phyloP scores from a whole-genome alignment of 331 rosid species.

The Rosa hybrid region DNA sequence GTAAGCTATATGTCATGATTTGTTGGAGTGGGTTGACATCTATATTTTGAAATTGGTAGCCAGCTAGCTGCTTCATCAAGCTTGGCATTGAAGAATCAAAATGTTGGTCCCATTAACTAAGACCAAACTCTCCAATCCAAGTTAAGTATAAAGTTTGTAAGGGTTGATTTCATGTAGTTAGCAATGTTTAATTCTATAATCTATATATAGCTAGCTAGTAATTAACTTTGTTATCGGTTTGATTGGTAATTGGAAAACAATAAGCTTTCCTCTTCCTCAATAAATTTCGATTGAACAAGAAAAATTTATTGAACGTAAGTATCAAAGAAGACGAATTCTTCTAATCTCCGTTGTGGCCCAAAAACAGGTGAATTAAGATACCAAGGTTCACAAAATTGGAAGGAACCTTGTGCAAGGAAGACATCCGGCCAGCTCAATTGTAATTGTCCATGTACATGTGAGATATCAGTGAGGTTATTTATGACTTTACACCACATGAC shows the following conservation, averaged over 20 bases:
- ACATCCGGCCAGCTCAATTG: not conserved
- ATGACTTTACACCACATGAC: not conserved
- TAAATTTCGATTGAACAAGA: no score
- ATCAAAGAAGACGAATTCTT: no score
- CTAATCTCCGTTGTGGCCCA: no score
- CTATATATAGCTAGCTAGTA: no score
- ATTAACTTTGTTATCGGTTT: not conserved
- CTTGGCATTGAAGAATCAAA: slow-evolving; percentile 29
- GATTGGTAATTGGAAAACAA: not conserved
- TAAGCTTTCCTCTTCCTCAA: no score
- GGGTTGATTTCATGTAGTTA: no score
- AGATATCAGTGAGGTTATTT: not conserved
- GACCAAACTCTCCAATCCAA: slow-evolving; percentile 23
- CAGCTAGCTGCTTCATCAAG: slow-evolving; percentile 29
- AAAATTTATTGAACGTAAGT: no score
- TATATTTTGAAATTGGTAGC: slow-evolving; percentile 26
- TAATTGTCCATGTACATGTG: not conserved
- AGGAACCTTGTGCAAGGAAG: not conserved
- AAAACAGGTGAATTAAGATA: no score
- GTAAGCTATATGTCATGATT: slow-evolving; percentile 47
- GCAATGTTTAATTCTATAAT: no score
- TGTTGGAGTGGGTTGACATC: slow-evolving; percentile 59
- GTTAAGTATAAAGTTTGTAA: no score
- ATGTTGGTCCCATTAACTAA: slow-evolving; percentile 29
- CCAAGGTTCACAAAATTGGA: not conserved